phyloP scores from a whole-genome alignment of 1,284 basidiomycete genomes.

The Rhodotorula mucilaginosa region DNA sequence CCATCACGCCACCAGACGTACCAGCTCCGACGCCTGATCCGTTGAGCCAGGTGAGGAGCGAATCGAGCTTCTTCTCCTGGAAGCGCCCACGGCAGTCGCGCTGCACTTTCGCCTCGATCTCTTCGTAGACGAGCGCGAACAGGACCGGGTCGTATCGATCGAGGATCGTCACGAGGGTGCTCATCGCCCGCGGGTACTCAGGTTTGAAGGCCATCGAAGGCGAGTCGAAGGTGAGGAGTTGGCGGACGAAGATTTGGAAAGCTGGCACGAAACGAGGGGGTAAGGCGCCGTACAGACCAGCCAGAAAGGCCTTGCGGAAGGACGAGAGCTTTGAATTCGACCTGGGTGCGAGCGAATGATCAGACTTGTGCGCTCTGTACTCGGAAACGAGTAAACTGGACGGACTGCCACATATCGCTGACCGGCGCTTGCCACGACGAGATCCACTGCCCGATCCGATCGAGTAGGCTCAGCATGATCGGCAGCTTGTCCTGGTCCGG shows the following conservation, averaged over 20 bases:
- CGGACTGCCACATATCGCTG: slow-evolving; percentile 25
- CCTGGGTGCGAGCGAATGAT: not conserved
- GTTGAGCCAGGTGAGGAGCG: slow-evolving; percentile 69
- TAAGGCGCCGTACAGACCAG: slow-evolving; percentile 64
- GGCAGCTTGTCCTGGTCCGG: not conserved
- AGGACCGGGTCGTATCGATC: slow-evolving; percentile 82
- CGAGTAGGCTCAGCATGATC: slow-evolving; percentile 21
- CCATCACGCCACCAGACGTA: slow-evolving; percentile 56
- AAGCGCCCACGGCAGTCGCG: slow-evolving; percentile 66
- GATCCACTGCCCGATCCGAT: slow-evolving; percentile 32
- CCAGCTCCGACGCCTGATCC: slow-evolving; percentile 58
- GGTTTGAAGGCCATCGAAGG: slow-evolving; percentile 44
- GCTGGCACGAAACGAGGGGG: slow-evolving; percentile 63
- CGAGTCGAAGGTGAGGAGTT: slow-evolving; percentile 47
- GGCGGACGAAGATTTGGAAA: slow-evolving; percentile 52
- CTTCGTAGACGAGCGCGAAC: slow-evolving; percentile 75
- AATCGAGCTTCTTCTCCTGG: slow-evolving; percentile 63
- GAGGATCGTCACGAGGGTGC: slow-evolving; percentile 61
- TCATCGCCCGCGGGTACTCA: slow-evolving; percentile 33
- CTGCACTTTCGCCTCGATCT: slow-evolving; percentile 70
- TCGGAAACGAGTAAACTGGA: not conserved
- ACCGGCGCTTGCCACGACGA: slow-evolving; percentile 36
- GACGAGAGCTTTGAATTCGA: not conserved
- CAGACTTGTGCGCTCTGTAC: not conserved
- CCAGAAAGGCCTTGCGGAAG: slow-evolving; percentile 57